Base-by-base conservation (phyloP, 371 early-diverging fungal species). In the Mucor lusitanicus region DNA sequence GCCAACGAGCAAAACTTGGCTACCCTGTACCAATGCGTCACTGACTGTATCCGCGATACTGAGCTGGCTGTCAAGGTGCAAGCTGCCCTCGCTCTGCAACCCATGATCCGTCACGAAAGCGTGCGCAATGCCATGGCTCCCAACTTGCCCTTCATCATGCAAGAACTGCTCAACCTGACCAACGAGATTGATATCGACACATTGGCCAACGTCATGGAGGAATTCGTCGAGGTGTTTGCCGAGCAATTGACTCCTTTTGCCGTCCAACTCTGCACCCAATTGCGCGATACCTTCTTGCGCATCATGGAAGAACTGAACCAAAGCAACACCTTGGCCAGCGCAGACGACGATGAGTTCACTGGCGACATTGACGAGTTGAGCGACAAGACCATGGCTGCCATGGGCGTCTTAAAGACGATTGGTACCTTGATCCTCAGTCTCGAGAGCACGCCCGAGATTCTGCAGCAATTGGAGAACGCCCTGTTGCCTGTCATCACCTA, bases 141-240 rank as follows among this genome's bases (percentile, higher is more conserved):
- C 30, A 90, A 90, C 37, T 79, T 95, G 25, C 90, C 92, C 21
- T 82, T 87, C 56, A 89, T 97, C 58, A 96, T 96, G 93, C 88
- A 92, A 70, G 85, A 83, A 65, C 81, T 97, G 37, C 78, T 98
- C 62, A 78, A 88, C 30, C 78, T 97, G 61, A 95, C 94, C 1
- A 93, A 95, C 77, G 88, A 93, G 71, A 93, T 96, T 64, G 97
- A 98, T 76, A 84, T 94, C 68, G 97, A 97, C 72, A 90, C 90
- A 1, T 78, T 98, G 17, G 85, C 96, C 0, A 79, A 79, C 23
- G 92, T 94, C 42, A 92, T 97, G 86, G 96, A 97, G 60, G 87
- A 87, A 64, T 88, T 97, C 68, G 96, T 97, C 3, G 92, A 92
- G 69, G 87, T 90, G n/a, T 98, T 92, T 85, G 85, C 95, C n/a